Evolutionary conservation across 176 grass and related monocot genomes (phyloP), one percentile per base, ranked within the genome.

Genomic region (Pontederia crassipes): DNA sequence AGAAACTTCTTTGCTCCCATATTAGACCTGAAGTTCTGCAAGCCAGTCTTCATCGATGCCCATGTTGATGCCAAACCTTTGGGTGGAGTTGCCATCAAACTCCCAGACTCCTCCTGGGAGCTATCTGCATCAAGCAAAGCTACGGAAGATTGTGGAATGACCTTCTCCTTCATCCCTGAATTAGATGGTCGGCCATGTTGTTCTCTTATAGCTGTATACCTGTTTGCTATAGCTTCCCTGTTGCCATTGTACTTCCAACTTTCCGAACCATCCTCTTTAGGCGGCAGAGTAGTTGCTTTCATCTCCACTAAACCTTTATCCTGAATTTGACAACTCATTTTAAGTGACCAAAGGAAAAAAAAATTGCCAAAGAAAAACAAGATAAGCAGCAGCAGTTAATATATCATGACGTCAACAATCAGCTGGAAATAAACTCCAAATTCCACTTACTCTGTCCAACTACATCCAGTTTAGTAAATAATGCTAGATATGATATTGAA

Each of bases 11-110:
- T 92, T 10, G 76, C 28, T 50, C 82, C 88, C 73, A 98, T 83
- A 74, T 83, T 92, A 15, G 77, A 68, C 75, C 85, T 92, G 67
- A 98, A 88, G 78, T 79, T 98, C 77, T 98, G 93, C 74, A 98
- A 89, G 59, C 88, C 88, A 26, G 40, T 83, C 80, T 89, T 98
- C 93, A 98, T 79, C 29, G 82, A 74, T 59, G 79, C 74, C 93
- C 93, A 98, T 72, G 81, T 98, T 57, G 89, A 84, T 9, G 84
- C 60, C 45, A 98, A 56, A 53, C 84, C 83, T 67, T 76, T 57
- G 49, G 87, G 45, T 50, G 72, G 52, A 17, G 66, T 66, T n/a
- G 55, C 35, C 2, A 18, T 57, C 40, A 52, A 26, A 54, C 60
- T 64, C 59, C 49, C 64, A 56, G 79, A 78, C 61, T 52, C 74